These are phyloP conservation scores for Ramularia endophylla DNA, from an alignment of 2,329 filamentous ascomycete genomes.

Conservation along the genomic window DNA sequence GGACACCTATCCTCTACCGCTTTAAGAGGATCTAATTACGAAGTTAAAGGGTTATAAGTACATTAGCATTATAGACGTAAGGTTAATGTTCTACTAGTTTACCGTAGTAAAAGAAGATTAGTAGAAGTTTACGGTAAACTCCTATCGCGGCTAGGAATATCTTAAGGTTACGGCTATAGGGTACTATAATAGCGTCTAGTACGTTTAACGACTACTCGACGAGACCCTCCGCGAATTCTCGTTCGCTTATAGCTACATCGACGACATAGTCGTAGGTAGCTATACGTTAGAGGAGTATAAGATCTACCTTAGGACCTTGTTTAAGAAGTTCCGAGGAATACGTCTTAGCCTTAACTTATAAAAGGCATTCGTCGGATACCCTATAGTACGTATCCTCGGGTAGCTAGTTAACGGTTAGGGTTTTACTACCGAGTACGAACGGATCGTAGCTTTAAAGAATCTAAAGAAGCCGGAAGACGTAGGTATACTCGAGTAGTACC, in stretches of 20 bases:
- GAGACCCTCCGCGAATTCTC: neutral
- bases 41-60: conserved; percentile 1
- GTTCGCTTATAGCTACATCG: conserved; percentile 1
- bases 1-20: neutral
- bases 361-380: conserved; percentile 1
- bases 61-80: conserved; percentile 1
- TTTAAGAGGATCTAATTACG: neutral
- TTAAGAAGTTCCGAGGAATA: neutral
- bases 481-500: neutral
- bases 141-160: conserved; percentile 1
- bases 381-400: neutral
- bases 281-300: neutral
- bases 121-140: conserved; percentile 1
- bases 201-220: neutral
- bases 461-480: neutral
- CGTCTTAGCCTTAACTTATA: neutral
- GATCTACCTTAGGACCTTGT: neutral
- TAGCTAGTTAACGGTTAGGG: neutral
- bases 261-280: neutral
- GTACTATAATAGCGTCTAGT: conserved; percentile 1
- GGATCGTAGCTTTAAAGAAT: neutral
- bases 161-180: neutral
- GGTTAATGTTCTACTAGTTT: conserved; percentile 3
- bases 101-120: neutral
- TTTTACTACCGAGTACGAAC: neutral